These are phyloP conservation scores for Kwoniella bestiolae DNA, from an alignment of 768 basidiomycete species.

Conservation along the genomic window DNA sequence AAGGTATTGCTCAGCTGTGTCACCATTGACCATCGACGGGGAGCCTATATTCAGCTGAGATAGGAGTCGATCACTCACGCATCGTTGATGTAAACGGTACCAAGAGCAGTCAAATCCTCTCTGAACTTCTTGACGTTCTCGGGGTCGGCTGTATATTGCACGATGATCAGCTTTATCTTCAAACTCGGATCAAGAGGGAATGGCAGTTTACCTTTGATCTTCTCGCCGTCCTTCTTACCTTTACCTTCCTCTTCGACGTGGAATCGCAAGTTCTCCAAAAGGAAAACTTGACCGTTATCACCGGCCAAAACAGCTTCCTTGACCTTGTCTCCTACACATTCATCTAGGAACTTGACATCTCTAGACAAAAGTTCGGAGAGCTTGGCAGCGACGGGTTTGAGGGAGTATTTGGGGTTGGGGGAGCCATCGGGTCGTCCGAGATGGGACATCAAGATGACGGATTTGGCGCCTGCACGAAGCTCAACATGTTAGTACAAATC, in stretches of 20 bases:
- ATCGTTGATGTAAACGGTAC: slow-evolving; percentile 97
- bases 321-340: slow-evolving; percentile 83
- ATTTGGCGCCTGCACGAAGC: slow-evolving; percentile 62
- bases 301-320: slow-evolving; percentile 76
- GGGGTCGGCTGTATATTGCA: slow-evolving; percentile 64
- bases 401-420: slow-evolving; percentile 82
- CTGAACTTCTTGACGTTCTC: slow-evolving; percentile 80
- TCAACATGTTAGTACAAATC: neutral
- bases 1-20: neutral
- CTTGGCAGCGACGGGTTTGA: slow-evolving; percentile 80
- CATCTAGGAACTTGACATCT: slow-evolving; percentile 77
- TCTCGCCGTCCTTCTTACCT: slow-evolving; percentile 83
- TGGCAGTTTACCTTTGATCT: slow-evolving; percentile 71
- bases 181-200: neutral
- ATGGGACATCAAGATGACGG: slow-evolving; percentile 94
- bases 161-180: neutral
- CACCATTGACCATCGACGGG: too few relatives aligned
- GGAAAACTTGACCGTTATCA: slow-evolving; percentile 67
- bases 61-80: slow-evolving; percentile 59
- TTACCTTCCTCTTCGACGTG: slow-evolving; percentile 99
- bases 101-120: slow-evolving; percentile 82
- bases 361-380: slow-evolving; percentile 73
- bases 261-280: slow-evolving; percentile 97
- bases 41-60: too few relatives aligned
- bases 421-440: slow-evolving; percentile 96